A percentile compares a stretch with the other conserved stretches of the same genome.
Evolutionary conservation across 1,284 basidiomycete species (phyloP).

Genomic region (Leccinum fuscescens): DNA sequence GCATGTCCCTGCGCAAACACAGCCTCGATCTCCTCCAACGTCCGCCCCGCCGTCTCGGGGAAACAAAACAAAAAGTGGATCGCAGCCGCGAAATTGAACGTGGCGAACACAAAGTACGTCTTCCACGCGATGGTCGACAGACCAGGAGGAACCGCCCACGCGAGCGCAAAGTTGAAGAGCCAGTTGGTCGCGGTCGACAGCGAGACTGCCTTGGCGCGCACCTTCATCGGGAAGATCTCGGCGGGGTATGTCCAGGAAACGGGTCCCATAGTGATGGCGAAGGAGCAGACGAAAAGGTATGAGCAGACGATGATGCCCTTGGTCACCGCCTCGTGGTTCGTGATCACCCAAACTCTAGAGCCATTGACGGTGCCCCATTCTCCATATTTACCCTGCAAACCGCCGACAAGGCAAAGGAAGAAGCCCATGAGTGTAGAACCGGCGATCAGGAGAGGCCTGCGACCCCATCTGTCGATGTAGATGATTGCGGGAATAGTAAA

Average conservation of each 20-base stretch:
- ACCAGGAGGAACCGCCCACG: constrained; percentile 61
- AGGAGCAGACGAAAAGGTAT: constrained; percentile 73
- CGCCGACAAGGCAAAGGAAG: constrained; percentile 76
- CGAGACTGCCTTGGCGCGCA: constrained; percentile 73
- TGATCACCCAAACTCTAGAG: constrained; percentile 58
- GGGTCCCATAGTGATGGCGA: constrained; percentile 69
- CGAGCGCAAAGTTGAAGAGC: constrained; percentile 73
- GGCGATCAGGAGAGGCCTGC: constrained; percentile 69
- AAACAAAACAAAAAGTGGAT: constrained; percentile 73
- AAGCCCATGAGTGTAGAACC: constrained; percentile 71
- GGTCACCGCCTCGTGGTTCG: constrained; percentile 52
- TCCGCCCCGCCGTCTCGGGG: constrained; percentile 70
- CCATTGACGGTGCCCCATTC: constrained; percentile 45
- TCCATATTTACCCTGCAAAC: constrained; percentile 67
- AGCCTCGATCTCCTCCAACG: constrained; percentile 75
- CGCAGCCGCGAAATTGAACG: constrained; percentile 72
- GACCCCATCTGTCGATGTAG: constrained; percentile 77
- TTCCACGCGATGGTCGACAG: constrained; percentile 53
- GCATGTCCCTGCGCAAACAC: constrained; percentile 67
- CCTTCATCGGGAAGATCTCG: constrained; percentile 67
- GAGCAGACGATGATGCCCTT: constrained; percentile 74
- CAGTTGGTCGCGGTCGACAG: constrained; percentile 63
- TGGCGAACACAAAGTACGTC: constrained; percentile 74
- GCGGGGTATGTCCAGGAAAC: constrained; percentile 26
- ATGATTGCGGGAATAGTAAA: constrained; percentile 72